phyloP scores from a whole-genome alignment of 768 basidiomycete species.

The Cystobasidiopsis lactophilus region DNA sequence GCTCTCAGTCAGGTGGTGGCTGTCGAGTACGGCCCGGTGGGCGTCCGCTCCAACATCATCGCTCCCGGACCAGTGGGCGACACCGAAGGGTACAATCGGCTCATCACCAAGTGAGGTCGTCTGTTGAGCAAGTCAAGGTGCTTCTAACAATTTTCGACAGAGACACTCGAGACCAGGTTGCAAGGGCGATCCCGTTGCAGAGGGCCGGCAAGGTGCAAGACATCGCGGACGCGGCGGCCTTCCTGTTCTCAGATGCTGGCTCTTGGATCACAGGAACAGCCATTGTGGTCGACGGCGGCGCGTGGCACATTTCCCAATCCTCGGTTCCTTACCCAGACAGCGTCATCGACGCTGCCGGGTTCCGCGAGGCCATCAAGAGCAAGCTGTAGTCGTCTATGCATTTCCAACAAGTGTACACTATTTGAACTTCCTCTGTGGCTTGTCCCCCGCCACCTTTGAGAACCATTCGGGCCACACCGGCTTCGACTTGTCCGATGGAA shows the following conservation, averaged over 20 bases:
- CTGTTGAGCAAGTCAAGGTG: no score
- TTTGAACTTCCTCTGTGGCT: no score
- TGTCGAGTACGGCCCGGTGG: constrained; percentile 80
- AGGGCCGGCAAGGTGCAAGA: constrained; percentile 22
- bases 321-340: not conserved
- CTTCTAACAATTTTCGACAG: no score
- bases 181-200: constrained; percentile 18
- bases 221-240: constrained; percentile 27
- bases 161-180: constrained; percentile 19
- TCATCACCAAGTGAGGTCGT: constrained; percentile 23
- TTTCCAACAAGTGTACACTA: not conserved
- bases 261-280: constrained; percentile 20
- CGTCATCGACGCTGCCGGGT: not conserved
- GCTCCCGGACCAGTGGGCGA: constrained; percentile 59
- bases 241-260: constrained; percentile 29
- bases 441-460: no score
- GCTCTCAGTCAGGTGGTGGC: constrained; percentile 67
- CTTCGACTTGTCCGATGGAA: no score
- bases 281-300: constrained; percentile 25
- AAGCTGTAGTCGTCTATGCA: not conserved
- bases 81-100: constrained; percentile 39
- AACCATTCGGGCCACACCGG: no score
- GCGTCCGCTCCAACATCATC: constrained; percentile 45
- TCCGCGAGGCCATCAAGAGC: not conserved
- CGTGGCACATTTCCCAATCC: not conserved